Base-by-base conservation (phyloP, 73 alveolate species). In the Blepharisma japonicum region DNA sequence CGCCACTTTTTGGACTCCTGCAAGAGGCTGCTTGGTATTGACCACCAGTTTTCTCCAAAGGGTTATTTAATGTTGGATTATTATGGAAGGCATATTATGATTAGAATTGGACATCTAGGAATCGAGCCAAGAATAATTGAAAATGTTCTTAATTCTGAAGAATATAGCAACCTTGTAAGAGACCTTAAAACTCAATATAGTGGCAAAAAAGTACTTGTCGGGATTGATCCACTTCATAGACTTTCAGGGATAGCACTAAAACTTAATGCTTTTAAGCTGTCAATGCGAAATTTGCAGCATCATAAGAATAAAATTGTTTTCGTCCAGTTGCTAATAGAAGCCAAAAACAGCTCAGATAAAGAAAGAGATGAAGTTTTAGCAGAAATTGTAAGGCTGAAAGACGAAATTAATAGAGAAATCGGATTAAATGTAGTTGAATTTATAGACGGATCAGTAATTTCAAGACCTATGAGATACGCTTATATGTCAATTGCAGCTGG, bases 91-190 rank as follows among this genome's bases (percentile, higher is more conserved):
- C 83, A 85, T 56, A 84, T 90, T 11, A 38, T 92, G 76, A 83
- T 94, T 4, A 86, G 89, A 82, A 84, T 90, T 45, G 92, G 89
- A 42, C 97, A 92, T 74, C 95, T 91, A 0, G 98, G 95, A 45
- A 83, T 94, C 21, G 89, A 87, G 79, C 74, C 68, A 49, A 79
- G 81, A 54, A 79, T 71, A 74, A 82, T 94, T 6, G 86, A 72
- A 32, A 90, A 91, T 68, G 84, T 77, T 27, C 45, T 87, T 9
- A 56, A 55, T 6, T 3, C 56, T 47, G 27, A 77, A 46, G 88
- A 87, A 11, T 82, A 71, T 49, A 5, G 47, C 6, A 49, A 81
- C 55, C 47, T 21, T 53, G 76, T 71, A 6, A 50, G 7, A 5
- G 46, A 49, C 4, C 39, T 50, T 27, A 71, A 76, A 42, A 51